These are phyloP conservation scores for Fusarium zealandicum DNA, from an alignment of 2,329 filamentous ascomycete species.

Conservation along the genomic window DNA sequence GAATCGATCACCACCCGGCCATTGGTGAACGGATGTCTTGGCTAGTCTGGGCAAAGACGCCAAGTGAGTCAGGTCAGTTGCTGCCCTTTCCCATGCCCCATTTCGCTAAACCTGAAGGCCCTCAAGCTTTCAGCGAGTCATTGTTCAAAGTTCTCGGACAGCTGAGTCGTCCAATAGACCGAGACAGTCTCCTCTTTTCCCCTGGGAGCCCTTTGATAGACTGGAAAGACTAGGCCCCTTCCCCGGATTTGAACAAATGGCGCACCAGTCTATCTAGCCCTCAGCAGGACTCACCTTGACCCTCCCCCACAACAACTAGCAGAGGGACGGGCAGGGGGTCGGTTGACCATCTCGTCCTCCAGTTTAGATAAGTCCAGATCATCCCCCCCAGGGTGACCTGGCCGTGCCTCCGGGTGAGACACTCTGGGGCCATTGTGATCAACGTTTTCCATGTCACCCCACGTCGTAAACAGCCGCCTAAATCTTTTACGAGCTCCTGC, in stretches of 20 bases:
- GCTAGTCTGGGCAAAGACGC: neutral
- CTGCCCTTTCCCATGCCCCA: neutral
- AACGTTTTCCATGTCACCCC: conserved; percentile 3
- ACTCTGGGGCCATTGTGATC: conserved; percentile 2
- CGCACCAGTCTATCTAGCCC: neutral
- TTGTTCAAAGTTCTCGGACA: neutral
- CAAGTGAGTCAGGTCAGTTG: neutral
- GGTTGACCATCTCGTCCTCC: too few species aligned
- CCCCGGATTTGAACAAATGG: conserved; percentile 3
- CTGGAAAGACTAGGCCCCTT: neutral
- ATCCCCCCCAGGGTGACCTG: neutral
- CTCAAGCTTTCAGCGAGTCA: neutral
- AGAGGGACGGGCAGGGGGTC: too few species aligned
- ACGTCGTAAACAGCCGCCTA: neutral
- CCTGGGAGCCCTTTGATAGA: neutral
- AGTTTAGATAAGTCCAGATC: neutral
- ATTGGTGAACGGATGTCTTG: neutral
- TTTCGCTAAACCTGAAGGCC: neutral
- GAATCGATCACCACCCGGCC: too few species aligned
- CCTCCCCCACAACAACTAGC: neutral
- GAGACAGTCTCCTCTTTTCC: neutral
- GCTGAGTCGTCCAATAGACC: neutral
- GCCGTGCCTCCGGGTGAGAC: neutral
- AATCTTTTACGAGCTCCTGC: neutral
- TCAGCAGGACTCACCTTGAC: neutral